Evolutionary conservation across 192 early-diverging fungal species (phyloP), one percentile per base, ranked within the genome.

Genomic region (Podila verticillata): DNA sequence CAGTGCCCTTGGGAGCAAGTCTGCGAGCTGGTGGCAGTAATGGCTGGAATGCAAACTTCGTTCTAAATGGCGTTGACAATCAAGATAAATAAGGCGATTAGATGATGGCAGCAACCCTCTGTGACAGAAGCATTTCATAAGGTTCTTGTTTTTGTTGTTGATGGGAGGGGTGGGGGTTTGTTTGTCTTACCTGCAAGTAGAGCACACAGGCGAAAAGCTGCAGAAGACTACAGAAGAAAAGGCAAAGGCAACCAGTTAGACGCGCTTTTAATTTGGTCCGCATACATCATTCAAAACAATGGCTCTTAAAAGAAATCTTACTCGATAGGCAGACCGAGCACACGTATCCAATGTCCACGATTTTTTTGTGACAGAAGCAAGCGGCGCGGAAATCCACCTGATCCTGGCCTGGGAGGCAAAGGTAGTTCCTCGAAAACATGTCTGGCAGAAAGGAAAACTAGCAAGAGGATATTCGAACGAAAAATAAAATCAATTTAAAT

Each of bases 281-380:
- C 39, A 44, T 44, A 15, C 13, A 17, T 44, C 39, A 44, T 4
- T 44, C 39, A 44, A 44, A 44, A 15, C 39, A 44, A 44, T 44
- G 39, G 39, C 13, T 44, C 80, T 54, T 30, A 35, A 56, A 57
- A 7, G 17, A 35, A 31, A 4, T 63, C 72, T 24, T 90, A 95
- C 94, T 97, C 20, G 98, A 97, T 31, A 99, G 80, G 73, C 98
- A 99, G 15, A 98, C 97, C 1, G 96, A 97, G 77, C 98, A 99
- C n/a, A 99, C 98, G 84, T 88, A 98, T 0, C 96, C 98, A 70
- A 98, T 89, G 72, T 96, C 94, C 17, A 98, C 91, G 47, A 96
- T 92, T 57, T 88, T 90, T 73, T 95, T 96, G 83, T 99, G 98
- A 79, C 98, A 99, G 63, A 99, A 99, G 75, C 98, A 99, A 0